A percentile compares a stretch with the other conserved stretches of the same genome.
These are phyloP conservation scores for Ustilago hordei DNA, from an alignment of 1,284 basidiomycete genomes.

Conservation along the genomic window DNA sequence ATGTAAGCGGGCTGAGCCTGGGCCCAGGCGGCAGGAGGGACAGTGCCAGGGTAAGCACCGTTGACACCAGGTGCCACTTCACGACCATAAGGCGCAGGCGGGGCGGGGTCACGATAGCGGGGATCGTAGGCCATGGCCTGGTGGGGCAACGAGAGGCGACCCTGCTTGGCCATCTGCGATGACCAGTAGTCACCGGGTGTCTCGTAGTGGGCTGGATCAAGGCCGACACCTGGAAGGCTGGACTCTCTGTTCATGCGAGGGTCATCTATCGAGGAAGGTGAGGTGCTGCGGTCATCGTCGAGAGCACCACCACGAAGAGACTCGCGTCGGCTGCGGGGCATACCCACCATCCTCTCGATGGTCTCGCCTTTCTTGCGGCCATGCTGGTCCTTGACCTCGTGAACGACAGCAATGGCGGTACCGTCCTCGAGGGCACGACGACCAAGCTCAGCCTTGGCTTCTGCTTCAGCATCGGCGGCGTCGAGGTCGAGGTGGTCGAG, in stretches of 20 bases:
- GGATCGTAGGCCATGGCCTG: slow-evolving; percentile 21
- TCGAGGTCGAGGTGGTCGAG: slow-evolving; percentile 44
- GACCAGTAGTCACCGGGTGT: slow-evolving; percentile 46
- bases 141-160: slow-evolving; percentile 47
- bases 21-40: slow-evolving; percentile 28
- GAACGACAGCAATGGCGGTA: slow-evolving; percentile 65
- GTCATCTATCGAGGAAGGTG: slow-evolving; percentile 41
- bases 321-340: slow-evolving; percentile 50
- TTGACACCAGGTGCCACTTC: slow-evolving; percentile 17
- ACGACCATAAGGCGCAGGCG: slow-evolving; percentile 37
- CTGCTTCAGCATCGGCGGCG: slow-evolving; percentile 50
- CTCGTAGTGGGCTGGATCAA: slow-evolving; percentile 39
- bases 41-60: slow-evolving; percentile 21
- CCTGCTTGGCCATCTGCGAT: slow-evolving; percentile 36
- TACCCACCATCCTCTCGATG: slow-evolving; percentile 59
- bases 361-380: slow-evolving; percentile 61
- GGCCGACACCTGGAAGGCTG: slow-evolving; percentile 32
- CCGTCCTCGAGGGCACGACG: slow-evolving; percentile 62
- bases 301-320: slow-evolving; percentile 36
- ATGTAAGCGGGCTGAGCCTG: slow-evolving; percentile 30
- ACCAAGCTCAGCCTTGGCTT: slow-evolving; percentile 57
- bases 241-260: slow-evolving; percentile 35
- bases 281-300: slow-evolving; percentile 41
- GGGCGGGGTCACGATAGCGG: slow-evolving; percentile 43
- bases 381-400: slow-evolving; percentile 59